Evolutionary conservation across 495 filamentous ascomycete genomes (phyloP).

Genomic region (Neurospora intermedia): DNA sequence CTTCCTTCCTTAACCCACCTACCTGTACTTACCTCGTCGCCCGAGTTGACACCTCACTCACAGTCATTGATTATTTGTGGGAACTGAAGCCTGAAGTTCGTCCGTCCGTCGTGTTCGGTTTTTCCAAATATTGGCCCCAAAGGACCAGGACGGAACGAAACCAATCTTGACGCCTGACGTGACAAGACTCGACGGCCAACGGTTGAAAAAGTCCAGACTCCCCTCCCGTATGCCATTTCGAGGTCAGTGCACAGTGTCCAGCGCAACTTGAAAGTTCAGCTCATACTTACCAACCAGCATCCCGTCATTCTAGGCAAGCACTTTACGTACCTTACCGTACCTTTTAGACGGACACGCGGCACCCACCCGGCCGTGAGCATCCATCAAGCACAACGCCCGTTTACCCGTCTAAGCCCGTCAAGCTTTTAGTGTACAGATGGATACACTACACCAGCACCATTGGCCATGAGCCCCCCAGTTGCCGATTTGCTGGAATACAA

Average conservation of each 20-base stretch:
- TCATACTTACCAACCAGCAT: not conserved
- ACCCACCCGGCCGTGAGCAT: not conserved
- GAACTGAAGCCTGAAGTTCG: not conserved
- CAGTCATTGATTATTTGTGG: not conserved
- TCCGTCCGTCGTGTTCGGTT: not conserved
- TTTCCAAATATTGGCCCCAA: not conserved
- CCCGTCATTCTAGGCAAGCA: not conserved
- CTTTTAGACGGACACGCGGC: not conserved
- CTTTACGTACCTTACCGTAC: not conserved
- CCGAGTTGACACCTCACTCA: not conserved
- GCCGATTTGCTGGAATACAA: not conserved
- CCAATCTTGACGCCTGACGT: not conserved
- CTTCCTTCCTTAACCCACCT: no score
- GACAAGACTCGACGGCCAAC: not conserved
- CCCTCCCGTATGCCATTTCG: not conserved
- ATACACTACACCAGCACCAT: not conserved
- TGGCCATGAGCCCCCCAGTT: not conserved
- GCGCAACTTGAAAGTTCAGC: not conserved
- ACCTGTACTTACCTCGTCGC: not conserved
- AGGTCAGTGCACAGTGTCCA: not conserved
- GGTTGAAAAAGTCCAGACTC: not conserved
- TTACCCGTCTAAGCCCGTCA: not conserved
- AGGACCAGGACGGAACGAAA: not conserved
- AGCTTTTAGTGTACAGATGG: not conserved
- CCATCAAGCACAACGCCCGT: not conserved